Percentiles rank a stretch among this genome's conserved stretches.
Conservation (phyloP, 2,329 filamentous ascomycete genomes). For the Shiraia sp. region DNA sequence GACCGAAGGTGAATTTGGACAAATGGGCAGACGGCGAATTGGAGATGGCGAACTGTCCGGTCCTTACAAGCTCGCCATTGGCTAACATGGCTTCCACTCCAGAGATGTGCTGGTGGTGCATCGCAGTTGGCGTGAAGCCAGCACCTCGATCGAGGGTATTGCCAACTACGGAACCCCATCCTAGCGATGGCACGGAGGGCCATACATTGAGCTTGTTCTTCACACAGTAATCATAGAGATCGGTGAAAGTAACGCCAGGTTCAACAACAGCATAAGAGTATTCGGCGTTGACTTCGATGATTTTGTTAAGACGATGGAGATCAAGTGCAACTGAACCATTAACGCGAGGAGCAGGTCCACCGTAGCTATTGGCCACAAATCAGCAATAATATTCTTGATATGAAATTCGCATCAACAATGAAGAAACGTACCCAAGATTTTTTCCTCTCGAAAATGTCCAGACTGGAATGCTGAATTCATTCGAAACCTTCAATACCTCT, state of each 20-base stretch:
- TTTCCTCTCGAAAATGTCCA: conserved; percentile 40
- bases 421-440: conserved; percentile 39
- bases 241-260: conserved; percentile 32
- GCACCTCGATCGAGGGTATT: conserved; percentile 49
- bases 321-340: conserved; percentile 43
- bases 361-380: conserved; percentile 23
- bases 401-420: background rate
- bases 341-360: conserved; percentile 39
- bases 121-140: conserved; percentile 47
- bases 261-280: conserved; percentile 53
- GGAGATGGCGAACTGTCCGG: conserved; percentile 47
- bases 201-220: conserved; percentile 36
- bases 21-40: conserved; percentile 47
- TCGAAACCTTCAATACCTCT: conserved; percentile 24
- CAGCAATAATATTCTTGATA: background rate
- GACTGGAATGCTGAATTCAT: conserved; percentile 33
- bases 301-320: conserved; percentile 48
- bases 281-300: conserved; percentile 51
- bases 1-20: conserved; percentile 44
- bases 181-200: conserved; percentile 39
- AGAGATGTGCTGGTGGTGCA: conserved; percentile 43
- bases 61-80: conserved; percentile 38
- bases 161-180: conserved; percentile 41
- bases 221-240: conserved; percentile 38
- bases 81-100: conserved; percentile 45